phyloP scores from a whole-genome alignment of 2,329 filamentous ascomycete genomes.

The Neospermospora avenae region DNA sequence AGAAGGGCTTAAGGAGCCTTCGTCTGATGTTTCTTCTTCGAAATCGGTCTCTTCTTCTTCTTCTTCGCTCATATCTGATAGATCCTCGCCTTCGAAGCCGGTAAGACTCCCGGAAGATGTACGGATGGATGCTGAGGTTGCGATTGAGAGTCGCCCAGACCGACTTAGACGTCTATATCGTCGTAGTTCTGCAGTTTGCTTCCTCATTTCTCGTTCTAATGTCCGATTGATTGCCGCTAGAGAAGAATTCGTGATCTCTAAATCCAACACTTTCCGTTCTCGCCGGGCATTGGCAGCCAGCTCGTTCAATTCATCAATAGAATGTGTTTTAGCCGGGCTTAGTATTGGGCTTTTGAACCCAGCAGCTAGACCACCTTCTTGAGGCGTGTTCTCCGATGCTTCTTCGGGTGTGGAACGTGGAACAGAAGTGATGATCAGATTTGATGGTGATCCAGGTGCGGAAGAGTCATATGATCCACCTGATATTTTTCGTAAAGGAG shows the following conservation, averaged over 20 bases:
- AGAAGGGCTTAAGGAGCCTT: conserved; percentile 38
- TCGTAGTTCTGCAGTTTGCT: conserved; percentile 84
- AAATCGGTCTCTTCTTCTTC: conserved; percentile 45
- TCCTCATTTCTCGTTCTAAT: conserved; percentile 84
- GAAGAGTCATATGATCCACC: conserved; percentile 20
- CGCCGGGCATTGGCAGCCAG: conserved; percentile 83
- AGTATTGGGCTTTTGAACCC: conserved; percentile 5
- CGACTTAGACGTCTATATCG: conserved; percentile 83
- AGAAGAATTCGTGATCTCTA: conserved; percentile 95
- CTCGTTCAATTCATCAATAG: conserved; percentile 64
- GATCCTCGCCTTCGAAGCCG: conserved; percentile 40
- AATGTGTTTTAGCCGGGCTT: conserved; percentile 52
- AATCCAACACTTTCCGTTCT: conserved; percentile 90
- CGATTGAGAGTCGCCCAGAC: conserved; percentile 68
- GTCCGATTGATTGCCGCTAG: conserved; percentile 93
- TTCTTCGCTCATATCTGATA: conserved; percentile 52
- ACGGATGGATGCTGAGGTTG: conserved; percentile 45
- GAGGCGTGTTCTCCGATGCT: neutral
- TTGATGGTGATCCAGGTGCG: conserved; percentile 22
- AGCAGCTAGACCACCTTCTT: conserved; percentile 3
- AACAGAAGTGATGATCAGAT: conserved; percentile 19
- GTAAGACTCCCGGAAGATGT: conserved; percentile 44
- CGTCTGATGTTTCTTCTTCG: conserved; percentile 43
- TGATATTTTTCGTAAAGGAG: conserved; percentile 23
- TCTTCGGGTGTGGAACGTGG: conserved; percentile 28